These are phyloP conservation scores for Aspergillus eucalypticola DNA, from an alignment of 2,329 filamentous ascomycete genomes.

Conservation along the genomic window DNA sequence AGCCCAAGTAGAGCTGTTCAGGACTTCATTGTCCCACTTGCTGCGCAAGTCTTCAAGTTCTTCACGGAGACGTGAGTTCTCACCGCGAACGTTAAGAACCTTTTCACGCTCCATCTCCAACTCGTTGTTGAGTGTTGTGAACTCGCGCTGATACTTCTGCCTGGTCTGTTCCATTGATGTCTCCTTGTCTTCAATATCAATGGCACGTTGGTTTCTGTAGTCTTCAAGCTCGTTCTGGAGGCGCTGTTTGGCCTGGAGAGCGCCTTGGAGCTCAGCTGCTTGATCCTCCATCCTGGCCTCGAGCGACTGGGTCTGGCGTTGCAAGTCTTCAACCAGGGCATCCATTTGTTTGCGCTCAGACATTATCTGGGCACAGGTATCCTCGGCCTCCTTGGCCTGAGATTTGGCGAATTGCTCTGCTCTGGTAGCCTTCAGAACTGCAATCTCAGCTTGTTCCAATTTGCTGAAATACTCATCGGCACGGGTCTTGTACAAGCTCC, in stretches of 20 bases:
- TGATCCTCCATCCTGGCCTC: slow-evolving; percentile 92
- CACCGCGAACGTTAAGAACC: slow-evolving; percentile 76
- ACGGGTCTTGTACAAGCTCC: slow-evolving; percentile 85
- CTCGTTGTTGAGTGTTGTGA: slow-evolving; percentile 85
- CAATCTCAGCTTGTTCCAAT: slow-evolving; percentile 93
- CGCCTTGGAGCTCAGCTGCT: slow-evolving; percentile 82
- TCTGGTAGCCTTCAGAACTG: slow-evolving; percentile 85
- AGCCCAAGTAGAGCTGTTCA: slow-evolving; percentile 97
- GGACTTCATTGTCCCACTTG: slow-evolving; percentile 97
- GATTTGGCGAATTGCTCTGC: slow-evolving; percentile 93
- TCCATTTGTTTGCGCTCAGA: slow-evolving; percentile 91
- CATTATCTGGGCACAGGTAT: slow-evolving; percentile 86
- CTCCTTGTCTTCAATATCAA: slow-evolving; percentile 96
- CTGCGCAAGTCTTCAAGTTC: slow-evolving; percentile 91
- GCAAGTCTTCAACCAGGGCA: slow-evolving; percentile 79
- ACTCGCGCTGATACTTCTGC: slow-evolving; percentile 95
- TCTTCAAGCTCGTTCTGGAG: slow-evolving; percentile 97
- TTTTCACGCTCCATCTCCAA: slow-evolving; percentile 92
- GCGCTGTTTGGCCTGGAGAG: slow-evolving; percentile 85
- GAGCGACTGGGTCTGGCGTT: slow-evolving; percentile 82
- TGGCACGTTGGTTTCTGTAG: slow-evolving; percentile 90
- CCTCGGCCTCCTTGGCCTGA: slow-evolving; percentile 86
- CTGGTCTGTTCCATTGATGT: slow-evolving; percentile 93
- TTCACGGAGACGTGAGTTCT: slow-evolving; percentile 86
- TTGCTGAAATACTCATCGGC: slow-evolving; percentile 97